phyloP scores from a whole-genome alignment of 2,329 filamentous ascomycete genomes.

The Pyrenophora graminea region DNA sequence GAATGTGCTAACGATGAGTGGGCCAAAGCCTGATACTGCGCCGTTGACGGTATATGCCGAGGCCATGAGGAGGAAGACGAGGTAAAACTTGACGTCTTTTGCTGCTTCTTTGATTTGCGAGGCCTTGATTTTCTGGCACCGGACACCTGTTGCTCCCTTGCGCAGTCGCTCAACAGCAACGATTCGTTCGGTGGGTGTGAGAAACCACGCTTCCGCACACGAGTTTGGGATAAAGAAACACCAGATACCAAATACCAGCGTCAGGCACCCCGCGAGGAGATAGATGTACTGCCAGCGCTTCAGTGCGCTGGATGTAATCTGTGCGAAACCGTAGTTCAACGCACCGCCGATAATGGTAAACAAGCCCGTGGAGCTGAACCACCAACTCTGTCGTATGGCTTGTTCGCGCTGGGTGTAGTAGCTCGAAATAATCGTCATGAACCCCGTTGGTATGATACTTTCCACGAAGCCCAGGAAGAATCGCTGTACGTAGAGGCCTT shows the following conservation, averaged over 20 bases:
- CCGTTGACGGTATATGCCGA: conserved; percentile 63
- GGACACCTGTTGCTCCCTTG: conserved; percentile 56
- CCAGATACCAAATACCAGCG: conserved; percentile 64
- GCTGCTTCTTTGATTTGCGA: conserved; percentile 58
- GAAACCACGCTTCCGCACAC: conserved; percentile 70
- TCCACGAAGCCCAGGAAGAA: conserved; percentile 64
- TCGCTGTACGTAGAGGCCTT: conserved; percentile 62
- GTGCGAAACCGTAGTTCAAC: conserved; percentile 46
- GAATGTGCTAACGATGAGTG: conserved; percentile 47
- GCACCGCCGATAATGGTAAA: conserved; percentile 42
- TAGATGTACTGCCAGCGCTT: conserved; percentile 70
- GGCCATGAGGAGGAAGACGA: conserved; percentile 47
- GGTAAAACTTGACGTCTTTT: conserved; percentile 51
- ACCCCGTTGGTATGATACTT: conserved; percentile 60
- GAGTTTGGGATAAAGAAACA: conserved; percentile 70
- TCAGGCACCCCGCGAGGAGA: conserved; percentile 62
- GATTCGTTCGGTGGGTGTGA: conserved; percentile 64
- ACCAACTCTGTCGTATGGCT: conserved; percentile 63
- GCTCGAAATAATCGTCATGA: conserved; percentile 57
- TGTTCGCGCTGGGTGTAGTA: conserved; percentile 51
- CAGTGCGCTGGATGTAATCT: conserved; percentile 42
- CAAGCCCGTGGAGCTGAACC: conserved; percentile 63
- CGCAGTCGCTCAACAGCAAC: conserved; percentile 55
- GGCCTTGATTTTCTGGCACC: conserved; percentile 56
- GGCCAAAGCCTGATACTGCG: conserved; percentile 48